A percentile compares a stretch with the other conserved stretches of the same genome.
phyloP scores from a whole-genome alignment of 2,329 filamentous ascomycete genomes.

The Nemania sp. region DNA sequence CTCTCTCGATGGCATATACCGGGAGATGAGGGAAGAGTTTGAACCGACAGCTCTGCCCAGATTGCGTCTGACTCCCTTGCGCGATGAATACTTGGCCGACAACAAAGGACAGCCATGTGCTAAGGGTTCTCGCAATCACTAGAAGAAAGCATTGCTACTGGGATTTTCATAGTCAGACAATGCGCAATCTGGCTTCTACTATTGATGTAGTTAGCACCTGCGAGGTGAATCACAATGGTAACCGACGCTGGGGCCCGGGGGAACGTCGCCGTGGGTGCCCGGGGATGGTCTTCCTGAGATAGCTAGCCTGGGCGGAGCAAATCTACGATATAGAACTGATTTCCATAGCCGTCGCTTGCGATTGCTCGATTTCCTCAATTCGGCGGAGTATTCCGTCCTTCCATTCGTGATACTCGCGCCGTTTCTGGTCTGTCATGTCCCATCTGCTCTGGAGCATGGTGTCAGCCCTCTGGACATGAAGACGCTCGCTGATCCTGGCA shows the following conservation, averaged over 20 bases:
- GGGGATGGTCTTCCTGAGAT: background rate
- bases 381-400: conserved; percentile 61
- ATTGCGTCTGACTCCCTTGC: too few species aligned
- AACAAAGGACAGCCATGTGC: too few species aligned
- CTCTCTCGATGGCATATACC: too few species aligned
- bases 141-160: too few species aligned
- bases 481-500: conserved; percentile 44
- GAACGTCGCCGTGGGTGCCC: background rate
- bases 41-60: too few species aligned
- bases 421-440: conserved; percentile 67
- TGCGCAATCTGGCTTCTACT: too few species aligned
- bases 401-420: conserved; percentile 67
- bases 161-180: too few species aligned
- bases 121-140: too few species aligned
- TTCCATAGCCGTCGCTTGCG: conserved; percentile 25
- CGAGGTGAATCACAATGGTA: background rate
- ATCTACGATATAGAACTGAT: conserved; percentile 26
- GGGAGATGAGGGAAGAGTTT: too few species aligned
- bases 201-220: background rate
- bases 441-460: conserved; percentile 79
- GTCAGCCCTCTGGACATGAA: conserved; percentile 56
- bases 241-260: background rate
- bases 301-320: background rate
- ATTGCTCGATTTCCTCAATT: conserved; percentile 54
- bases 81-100: too few species aligned